Percentiles rank a stretch among this genome's conserved stretches.
These are phyloP conservation scores for Fraxinus cuspidata DNA, from an alignment of 257 asterid species.

Conservation along the genomic window DNA sequence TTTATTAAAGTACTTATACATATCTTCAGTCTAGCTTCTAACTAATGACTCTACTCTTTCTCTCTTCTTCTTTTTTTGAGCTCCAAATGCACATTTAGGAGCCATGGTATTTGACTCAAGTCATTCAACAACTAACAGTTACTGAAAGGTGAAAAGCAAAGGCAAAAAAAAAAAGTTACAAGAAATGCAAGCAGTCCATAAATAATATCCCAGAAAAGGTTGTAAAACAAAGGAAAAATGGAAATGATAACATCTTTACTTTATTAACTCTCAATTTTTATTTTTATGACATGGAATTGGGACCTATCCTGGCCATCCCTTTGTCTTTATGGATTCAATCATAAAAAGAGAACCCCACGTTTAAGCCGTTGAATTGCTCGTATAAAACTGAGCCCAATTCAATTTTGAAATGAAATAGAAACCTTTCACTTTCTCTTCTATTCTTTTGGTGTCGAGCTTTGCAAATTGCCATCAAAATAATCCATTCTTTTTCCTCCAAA, in stretches of 20 bases:
- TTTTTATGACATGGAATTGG: constrained; percentile 60
- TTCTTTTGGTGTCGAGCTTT: neutral
- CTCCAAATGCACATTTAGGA: too few relatives aligned
- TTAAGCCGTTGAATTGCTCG: too few relatives aligned
- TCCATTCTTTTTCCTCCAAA: neutral
- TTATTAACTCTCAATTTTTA: too few relatives aligned
- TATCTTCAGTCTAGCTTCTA: too few relatives aligned
- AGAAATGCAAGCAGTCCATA: neutral
- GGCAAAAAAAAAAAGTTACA: neutral
- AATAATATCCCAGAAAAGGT: neutral
- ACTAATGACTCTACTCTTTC: too few relatives aligned
- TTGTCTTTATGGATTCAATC: constrained; percentile 59
- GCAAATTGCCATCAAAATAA: neutral
- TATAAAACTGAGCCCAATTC: neutral
- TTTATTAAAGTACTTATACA: too few relatives aligned
- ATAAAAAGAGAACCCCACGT: constrained; percentile 61
- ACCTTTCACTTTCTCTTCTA: neutral
- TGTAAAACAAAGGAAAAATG: constrained; percentile 13
- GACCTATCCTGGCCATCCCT: constrained; percentile 53
- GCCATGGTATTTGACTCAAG: too few relatives aligned
- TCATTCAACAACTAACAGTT: too few relatives aligned
- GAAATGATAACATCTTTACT: constrained; percentile 12
- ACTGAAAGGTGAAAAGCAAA: neutral
- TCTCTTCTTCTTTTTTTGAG: too few relatives aligned
- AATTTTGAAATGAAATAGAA: neutral